Evolutionary conservation across 1,284 basidiomycete genomes (phyloP).

Genomic region (Neolentinus lepideus): DNA sequence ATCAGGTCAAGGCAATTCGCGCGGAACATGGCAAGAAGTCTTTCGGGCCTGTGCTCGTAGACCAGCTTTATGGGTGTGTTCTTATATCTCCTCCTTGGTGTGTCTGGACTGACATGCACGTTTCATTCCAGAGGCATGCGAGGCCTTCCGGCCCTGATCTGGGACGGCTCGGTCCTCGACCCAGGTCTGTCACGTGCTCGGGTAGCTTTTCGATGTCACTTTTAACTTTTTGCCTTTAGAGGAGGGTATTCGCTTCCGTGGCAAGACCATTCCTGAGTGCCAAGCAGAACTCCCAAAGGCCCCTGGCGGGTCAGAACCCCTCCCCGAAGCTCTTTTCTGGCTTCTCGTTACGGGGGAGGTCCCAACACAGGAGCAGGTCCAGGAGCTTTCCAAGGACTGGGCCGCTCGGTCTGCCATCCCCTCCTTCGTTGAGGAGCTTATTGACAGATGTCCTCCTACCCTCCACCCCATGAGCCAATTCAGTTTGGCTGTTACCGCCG

Average conservation of each 20-base stretch:
- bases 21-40: conserved; percentile 83
- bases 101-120: conserved; percentile 6
- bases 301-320: conserved; percentile 83
- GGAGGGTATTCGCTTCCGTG: conserved; percentile 95
- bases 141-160: conserved; percentile 82
- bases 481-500: conserved; percentile 88
- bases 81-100: not conserved
- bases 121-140: conserved; percentile 75
- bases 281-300: conserved; percentile 84
- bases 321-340: conserved; percentile 96
- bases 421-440: conserved; percentile 87
- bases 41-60: conserved; percentile 86
- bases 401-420: conserved; percentile 86
- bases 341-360: conserved; percentile 90
- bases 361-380: conserved; percentile 83
- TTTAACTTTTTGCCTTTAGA: conserved; percentile 35
- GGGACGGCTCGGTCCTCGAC: conserved; percentile 95
- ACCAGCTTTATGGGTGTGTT: conserved; percentile 81
- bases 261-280: conserved; percentile 87
- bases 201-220: not conserved
- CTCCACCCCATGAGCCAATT: conserved; percentile 98
- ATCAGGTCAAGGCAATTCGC: conserved; percentile 77
- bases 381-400: conserved; percentile 85
- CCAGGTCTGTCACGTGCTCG: conserved; percentile 44
- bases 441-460: conserved; percentile 90